Conservation (phyloP, 148 eudicot genomes). For the Hydrangea macrophylla region DNA sequence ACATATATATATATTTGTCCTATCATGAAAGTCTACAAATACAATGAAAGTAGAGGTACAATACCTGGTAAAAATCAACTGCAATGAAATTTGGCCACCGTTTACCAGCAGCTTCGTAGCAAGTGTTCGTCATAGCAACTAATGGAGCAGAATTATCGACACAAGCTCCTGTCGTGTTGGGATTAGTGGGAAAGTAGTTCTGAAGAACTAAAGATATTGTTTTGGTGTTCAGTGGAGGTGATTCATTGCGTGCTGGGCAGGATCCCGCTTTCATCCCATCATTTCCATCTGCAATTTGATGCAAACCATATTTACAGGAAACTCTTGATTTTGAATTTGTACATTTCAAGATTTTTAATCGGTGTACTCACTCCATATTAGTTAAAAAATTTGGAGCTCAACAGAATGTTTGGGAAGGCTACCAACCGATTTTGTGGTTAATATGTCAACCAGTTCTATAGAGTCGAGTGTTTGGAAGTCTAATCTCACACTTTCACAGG, state of each 20-base stretch:
- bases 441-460: too few species aligned
- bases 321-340: not conserved
- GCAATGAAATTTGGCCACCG: slow-evolving; percentile 97
- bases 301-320: not conserved
- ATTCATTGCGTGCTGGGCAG: slow-evolving; percentile 72
- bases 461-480: too few species aligned
- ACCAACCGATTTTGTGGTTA: too few species aligned
- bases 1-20: too few species aligned
- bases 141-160: slow-evolving; percentile 73
- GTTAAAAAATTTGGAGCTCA: not conserved
- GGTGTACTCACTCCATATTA: not conserved
- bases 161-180: slow-evolving; percentile 61
- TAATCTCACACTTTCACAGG: too few species aligned
- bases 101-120: slow-evolving; percentile 56
- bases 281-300: slow-evolving; percentile 69
- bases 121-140: slow-evolving; percentile 63
- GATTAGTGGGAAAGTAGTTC: slow-evolving; percentile 74
- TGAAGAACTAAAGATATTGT: slow-evolving; percentile 63
- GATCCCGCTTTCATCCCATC: slow-evolving; percentile 60
- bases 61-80: slow-evolving; percentile 85
- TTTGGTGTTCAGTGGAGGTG: slow-evolving; percentile 55
- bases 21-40: too few species aligned
- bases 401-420: not conserved
- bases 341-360: not conserved
- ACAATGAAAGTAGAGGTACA: too few species aligned